Percentiles rank a stretch among this genome's conserved stretches.
Conservation (phyloP, 345 rosid species). For the Garcia nutans region DNA sequence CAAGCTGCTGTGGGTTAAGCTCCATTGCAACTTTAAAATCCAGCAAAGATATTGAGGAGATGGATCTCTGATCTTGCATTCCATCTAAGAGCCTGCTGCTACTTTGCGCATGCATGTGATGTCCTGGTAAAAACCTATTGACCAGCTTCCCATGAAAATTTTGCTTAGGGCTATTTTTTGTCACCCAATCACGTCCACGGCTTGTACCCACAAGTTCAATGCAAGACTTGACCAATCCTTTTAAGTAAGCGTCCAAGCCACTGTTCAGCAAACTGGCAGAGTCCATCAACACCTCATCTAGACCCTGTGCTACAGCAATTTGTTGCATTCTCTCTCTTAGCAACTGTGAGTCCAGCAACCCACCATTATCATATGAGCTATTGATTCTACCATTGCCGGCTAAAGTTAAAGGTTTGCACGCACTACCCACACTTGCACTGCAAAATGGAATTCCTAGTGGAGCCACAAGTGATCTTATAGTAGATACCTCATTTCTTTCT, state of each 20-base stretch:
- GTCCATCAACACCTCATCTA: conserved; percentile 44
- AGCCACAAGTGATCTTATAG: conserved; percentile 31
- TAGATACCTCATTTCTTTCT: conserved; percentile 18
- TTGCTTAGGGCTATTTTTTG: conserved; percentile 20
- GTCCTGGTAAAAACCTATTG: conserved; percentile 32
- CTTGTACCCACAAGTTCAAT: conserved; percentile 36
- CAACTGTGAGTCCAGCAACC: conserved; percentile 34
- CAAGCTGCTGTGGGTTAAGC: conserved; percentile 50
- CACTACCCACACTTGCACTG: conserved; percentile 27
- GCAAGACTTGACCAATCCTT: conserved; percentile 45
- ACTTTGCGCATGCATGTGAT: conserved; percentile 21
- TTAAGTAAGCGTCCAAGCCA: conserved; percentile 42
- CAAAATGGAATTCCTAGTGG: conserved; percentile 47
- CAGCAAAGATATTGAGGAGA: conserved; percentile 25
- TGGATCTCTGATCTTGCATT: conserved; percentile 25
- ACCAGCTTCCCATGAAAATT: conserved; percentile 25
- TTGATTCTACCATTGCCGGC: conserved; percentile 18
- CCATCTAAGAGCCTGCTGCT: conserved; percentile 15
- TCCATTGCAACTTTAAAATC: conserved; percentile 46
- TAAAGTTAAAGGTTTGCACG: conserved; percentile 20
- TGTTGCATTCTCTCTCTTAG: conserved; percentile 42
- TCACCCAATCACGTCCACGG: conserved; percentile 20
- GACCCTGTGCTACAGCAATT: conserved; percentile 42
- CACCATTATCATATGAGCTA: conserved; percentile 33
- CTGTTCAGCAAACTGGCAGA: conserved; percentile 40